Conservation (phyloP, 1,139 yeast genomes). For the Candida dubliniensis region DNA sequence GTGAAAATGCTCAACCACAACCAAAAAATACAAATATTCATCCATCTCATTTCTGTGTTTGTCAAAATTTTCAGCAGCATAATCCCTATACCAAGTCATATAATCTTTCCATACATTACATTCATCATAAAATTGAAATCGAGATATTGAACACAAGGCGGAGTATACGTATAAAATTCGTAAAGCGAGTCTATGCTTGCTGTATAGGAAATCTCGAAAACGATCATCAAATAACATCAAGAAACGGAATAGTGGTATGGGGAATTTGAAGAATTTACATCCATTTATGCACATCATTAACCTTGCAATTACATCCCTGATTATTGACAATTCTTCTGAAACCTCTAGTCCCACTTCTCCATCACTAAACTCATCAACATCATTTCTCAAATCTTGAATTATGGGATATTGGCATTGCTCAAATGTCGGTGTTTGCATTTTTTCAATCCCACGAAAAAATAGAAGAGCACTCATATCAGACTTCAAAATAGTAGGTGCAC, state of each 20-base stretch:
- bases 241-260: slow-evolving; percentile 31
- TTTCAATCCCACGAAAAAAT: slow-evolving; percentile 11
- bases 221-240: slow-evolving; percentile 20
- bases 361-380: slow-evolving; percentile 10
- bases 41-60: slow-evolving; percentile 20
- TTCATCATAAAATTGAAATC: slow-evolving; percentile 22
- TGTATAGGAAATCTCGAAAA: slow-evolving; percentile 21
- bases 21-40: slow-evolving; percentile 15
- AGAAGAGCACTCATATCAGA: slow-evolving; percentile 19
- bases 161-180: slow-evolving; percentile 26
- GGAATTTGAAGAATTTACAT: slow-evolving; percentile 21
- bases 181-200: slow-evolving; percentile 24
- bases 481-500: slow-evolving; percentile 15
- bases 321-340: background rate
- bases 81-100: slow-evolving; percentile 23
- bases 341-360: slow-evolving; percentile 12
- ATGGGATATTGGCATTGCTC: slow-evolving; percentile 18
- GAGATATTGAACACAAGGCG: slow-evolving; percentile 19
- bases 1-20: slow-evolving; percentile 4
- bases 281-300: slow-evolving; percentile 9
- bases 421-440: slow-evolving; percentile 9
- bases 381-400: slow-evolving; percentile 16
- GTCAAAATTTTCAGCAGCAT: slow-evolving; percentile 11
- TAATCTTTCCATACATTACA: slow-evolving; percentile 31
- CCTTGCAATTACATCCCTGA: slow-evolving; percentile 2